Percentiles rank a stretch among this genome's conserved stretches.
These are phyloP conservation scores for Myxozyma neglecta DNA, from an alignment of 805 yeast species.

Conservation along the genomic window DNA sequence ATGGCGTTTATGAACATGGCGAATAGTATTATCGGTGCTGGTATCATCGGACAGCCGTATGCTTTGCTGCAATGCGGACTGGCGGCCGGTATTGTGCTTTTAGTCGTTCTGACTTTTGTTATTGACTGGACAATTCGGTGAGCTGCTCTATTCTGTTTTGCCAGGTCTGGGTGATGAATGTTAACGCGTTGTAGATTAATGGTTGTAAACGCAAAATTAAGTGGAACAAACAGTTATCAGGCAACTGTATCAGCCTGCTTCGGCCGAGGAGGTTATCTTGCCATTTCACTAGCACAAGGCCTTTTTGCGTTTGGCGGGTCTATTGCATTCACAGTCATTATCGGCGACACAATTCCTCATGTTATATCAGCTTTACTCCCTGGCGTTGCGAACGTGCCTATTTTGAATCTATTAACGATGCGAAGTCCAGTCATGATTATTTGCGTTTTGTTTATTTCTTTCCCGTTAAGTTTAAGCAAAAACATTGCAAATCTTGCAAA, in stretches of 20 bases:
- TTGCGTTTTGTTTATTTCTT: conserved; percentile 71
- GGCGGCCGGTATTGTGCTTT: conserved; percentile 64
- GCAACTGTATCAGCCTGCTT: conserved; percentile 78
- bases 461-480: conserved; percentile 75
- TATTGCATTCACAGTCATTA: conserved; percentile 89
- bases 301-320: conserved; percentile 93
- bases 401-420: conserved; percentile 57
- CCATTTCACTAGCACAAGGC: conserved; percentile 74
- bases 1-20: conserved; percentile 98
- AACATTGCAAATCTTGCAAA: conserved; percentile 84
- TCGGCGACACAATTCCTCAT: conserved; percentile 94
- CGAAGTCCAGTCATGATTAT: conserved; percentile 70
- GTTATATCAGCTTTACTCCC: conserved; percentile 71
- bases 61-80: conserved; percentile 83
- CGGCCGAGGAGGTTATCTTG: conserved; percentile 67
- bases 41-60: conserved; percentile 90
- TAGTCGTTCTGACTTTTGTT: conserved; percentile 60
- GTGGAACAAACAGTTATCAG: conserved; percentile 78
- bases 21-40: conserved; percentile 91
- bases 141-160: neutral
- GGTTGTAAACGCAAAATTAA: conserved; percentile 74
- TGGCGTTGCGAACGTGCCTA: conserved; percentile 36
- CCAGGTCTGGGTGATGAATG: neutral
- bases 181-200: conserved; percentile 50
- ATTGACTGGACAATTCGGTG: conserved; percentile 80